Evolutionary conservation across 192 early-diverging fungal genomes (phyloP).

Genomic region (Piromyces sp.): DNA sequence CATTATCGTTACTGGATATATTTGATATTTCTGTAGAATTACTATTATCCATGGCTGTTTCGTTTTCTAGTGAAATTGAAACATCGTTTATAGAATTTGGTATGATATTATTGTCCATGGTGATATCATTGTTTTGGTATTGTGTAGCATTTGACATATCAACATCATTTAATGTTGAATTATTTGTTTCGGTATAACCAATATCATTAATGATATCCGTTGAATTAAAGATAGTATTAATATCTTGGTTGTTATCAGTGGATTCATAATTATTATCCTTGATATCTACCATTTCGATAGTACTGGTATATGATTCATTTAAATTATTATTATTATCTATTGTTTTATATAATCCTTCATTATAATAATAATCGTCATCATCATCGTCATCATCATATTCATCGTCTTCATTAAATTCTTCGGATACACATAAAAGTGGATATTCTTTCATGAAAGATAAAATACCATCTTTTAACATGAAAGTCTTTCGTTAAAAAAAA

Average conservation of each 20-base stretch:
- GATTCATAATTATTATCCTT: not conserved
- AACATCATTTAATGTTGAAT: not conserved
- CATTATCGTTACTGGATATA: too few species aligned
- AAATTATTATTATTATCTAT: not conserved
- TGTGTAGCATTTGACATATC: not conserved
- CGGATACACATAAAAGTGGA: not conserved
- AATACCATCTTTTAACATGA: not conserved
- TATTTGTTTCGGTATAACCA: not conserved
- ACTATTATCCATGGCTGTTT: not conserved
- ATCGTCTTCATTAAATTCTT: not conserved
- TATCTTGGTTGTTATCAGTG: not conserved
- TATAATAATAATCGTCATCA: not conserved
- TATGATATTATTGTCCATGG: not conserved
- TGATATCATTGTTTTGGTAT: not conserved
- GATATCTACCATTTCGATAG: not conserved
- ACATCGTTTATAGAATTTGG: not conserved
- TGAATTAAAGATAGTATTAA: not conserved
- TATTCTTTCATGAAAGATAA: not conserved
- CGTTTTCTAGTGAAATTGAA: not conserved
- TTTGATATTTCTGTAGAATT: not conserved
- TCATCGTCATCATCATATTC: not conserved
- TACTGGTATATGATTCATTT: not conserved
- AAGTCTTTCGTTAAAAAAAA: too few species aligned
- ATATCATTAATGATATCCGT: not conserved
- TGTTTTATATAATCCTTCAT: not conserved